These are phyloP conservation scores for Calonectria pseudoturangicola DNA, from an alignment of 2,329 filamentous ascomycete species.

Conservation along the genomic window DNA sequence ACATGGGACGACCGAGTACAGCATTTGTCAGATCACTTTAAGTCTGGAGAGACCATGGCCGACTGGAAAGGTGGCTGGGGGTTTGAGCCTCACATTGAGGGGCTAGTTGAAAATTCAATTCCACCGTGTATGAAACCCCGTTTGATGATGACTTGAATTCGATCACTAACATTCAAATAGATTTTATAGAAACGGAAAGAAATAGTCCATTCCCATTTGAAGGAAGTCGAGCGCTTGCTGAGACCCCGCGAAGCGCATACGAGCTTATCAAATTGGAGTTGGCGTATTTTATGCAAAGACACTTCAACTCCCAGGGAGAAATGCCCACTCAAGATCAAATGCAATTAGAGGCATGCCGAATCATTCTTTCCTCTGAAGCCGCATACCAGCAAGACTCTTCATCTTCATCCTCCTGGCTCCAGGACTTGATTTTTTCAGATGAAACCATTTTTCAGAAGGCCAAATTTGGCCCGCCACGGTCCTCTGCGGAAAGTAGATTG, in stretches of 20 bases:
- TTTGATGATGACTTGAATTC: background rate
- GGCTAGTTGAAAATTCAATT: slow-evolving; percentile 62
- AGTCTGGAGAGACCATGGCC: slow-evolving; percentile 61
- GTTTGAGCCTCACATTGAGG: slow-evolving; percentile 59
- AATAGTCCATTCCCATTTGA: slow-evolving; percentile 42
- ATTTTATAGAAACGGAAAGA: slow-evolving; percentile 43
- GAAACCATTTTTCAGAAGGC: slow-evolving; percentile 43
- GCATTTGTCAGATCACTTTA: slow-evolving; percentile 64
- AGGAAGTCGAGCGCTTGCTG: slow-evolving; percentile 37
- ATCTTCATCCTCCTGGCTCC: slow-evolving; percentile 40
- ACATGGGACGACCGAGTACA: slow-evolving; percentile 59
- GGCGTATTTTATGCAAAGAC: slow-evolving; percentile 45
- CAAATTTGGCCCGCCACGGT: slow-evolving; percentile 48
- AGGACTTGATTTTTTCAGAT: slow-evolving; percentile 42
- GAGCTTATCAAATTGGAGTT: slow-evolving; percentile 46
- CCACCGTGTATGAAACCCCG: slow-evolving; percentile 57
- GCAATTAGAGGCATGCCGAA: slow-evolving; percentile 44
- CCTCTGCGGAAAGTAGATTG: slow-evolving; percentile 48
- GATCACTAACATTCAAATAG: slow-evolving; percentile 11
- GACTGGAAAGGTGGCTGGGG: slow-evolving; percentile 65
- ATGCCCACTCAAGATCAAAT: slow-evolving; percentile 39
- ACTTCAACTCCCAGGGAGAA: slow-evolving; percentile 33
- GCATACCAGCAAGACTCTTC: slow-evolving; percentile 31
- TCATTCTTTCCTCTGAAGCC: slow-evolving; percentile 41
- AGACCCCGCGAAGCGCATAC: slow-evolving; percentile 41